A percentile compares a stretch with the other conserved stretches of the same genome.
These are phyloP conservation scores for Lactarius indigo DNA, from an alignment of 768 basidiomycete genomes.

Conservation along the genomic window DNA sequence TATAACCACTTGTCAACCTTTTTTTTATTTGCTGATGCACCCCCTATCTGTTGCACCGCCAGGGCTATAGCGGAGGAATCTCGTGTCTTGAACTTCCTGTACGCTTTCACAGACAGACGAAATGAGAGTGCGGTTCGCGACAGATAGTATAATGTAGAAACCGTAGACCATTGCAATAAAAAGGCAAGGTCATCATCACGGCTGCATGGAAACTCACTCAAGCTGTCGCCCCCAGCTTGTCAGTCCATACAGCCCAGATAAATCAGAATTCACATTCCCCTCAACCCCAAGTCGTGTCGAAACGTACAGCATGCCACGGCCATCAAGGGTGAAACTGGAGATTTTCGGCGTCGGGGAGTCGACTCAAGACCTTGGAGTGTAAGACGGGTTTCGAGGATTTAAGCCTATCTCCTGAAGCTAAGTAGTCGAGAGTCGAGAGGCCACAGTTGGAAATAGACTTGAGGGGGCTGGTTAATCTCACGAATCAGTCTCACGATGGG, in stretches of 20 bases:
- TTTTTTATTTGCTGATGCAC: no score
- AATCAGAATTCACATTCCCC: conserved; percentile 95
- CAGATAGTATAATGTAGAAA: conserved; percentile 96
- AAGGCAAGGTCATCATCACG: no score
- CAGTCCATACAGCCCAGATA: no score
- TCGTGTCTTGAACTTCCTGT: conserved; percentile 98
- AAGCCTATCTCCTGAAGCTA: conserved; percentile 85
- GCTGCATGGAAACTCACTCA: no score
- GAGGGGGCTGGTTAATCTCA: conserved; percentile 57
- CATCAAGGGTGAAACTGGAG: conserved; percentile 94
- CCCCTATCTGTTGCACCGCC: conserved; percentile 95
- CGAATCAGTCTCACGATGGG: no score
- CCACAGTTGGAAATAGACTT: conserved; percentile 81
- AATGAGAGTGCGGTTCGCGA: conserved; percentile 96
- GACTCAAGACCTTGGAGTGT: conserved; percentile 87
- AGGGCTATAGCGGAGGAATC: conserved; percentile 95
- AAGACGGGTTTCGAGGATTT: conserved; percentile 89
- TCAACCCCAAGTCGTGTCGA: conserved; percentile 90
- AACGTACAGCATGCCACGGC: conserved; percentile 85
- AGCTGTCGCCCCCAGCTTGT: no score
- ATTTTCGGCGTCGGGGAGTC: conserved; percentile 87
- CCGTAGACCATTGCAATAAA: conserved; percentile 75
- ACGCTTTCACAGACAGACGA: no score
- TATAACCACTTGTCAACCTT: no score
- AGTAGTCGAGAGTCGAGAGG: conserved; percentile 84